Evolutionary conservation across 2,329 filamentous ascomycete genomes (phyloP).

Genomic region (Ceratocystiopsis sp.): DNA sequence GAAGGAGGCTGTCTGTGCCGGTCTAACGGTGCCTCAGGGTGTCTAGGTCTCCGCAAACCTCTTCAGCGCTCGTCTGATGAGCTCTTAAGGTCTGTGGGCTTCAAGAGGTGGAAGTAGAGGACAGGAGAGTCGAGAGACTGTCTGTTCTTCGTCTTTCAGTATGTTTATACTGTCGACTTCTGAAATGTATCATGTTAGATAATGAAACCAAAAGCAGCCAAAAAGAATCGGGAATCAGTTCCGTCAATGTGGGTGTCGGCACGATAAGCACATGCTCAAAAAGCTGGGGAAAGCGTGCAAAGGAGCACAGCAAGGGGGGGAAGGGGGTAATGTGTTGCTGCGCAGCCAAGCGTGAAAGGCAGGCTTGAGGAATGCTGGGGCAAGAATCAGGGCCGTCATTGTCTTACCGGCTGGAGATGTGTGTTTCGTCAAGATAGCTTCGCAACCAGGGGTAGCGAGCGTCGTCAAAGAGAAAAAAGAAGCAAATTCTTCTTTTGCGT

Average conservation of each 20-base stretch:
- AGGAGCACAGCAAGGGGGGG: neutral
- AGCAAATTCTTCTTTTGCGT: neutral
- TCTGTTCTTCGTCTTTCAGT: neutral
- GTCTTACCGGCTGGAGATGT: neutral
- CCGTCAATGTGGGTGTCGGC: too few species aligned
- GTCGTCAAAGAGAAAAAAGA: conserved; percentile 2
- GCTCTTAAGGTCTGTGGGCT: conserved; percentile 10
- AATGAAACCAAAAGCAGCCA: too few species aligned
- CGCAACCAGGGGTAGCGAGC: conserved; percentile 9
- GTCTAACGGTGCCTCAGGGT: conserved; percentile 3
- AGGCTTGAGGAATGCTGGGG: too few species aligned
- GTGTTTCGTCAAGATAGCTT: neutral
- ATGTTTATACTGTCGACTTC: neutral
- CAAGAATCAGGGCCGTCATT: neutral
- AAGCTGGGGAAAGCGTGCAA: neutral
- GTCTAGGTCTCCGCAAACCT: conserved; percentile 10
- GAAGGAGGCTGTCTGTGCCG: neutral
- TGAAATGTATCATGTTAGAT: neutral
- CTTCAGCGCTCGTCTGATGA: conserved; percentile 6
- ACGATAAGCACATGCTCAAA: too few species aligned
- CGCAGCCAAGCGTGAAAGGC: too few species aligned
- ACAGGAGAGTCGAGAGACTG: neutral
- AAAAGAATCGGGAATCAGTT: neutral
- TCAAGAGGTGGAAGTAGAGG: neutral
- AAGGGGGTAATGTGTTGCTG: too few species aligned